Conservation (phyloP, 345 rosid genomes). For the Noccaea bulbosa region DNA sequence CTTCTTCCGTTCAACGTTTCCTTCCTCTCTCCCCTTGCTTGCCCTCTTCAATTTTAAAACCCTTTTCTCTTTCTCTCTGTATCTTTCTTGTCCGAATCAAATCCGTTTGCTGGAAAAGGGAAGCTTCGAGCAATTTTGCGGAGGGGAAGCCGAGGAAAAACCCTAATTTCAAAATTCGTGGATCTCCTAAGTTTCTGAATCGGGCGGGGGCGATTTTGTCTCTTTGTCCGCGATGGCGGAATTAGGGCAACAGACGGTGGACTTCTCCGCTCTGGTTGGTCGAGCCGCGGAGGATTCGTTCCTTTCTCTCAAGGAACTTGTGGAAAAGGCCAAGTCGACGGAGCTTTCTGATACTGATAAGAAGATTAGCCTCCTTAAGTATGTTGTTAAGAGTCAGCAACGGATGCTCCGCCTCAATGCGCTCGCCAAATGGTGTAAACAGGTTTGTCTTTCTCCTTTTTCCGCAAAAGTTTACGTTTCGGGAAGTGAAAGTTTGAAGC, state of each 20-base stretch:
- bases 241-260: constrained; percentile 88
- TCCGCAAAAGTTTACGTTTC: background rate
- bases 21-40: constrained; percentile 10
- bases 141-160: constrained; percentile 30
- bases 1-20: constrained; percentile 18
- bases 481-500: constrained; percentile 25
- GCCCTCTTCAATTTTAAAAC: constrained; percentile 25
- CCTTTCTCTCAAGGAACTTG: constrained; percentile 73
- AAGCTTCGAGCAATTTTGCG: background rate
- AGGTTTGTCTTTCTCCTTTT: constrained; percentile 53
- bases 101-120: constrained; percentile 21
- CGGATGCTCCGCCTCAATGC: constrained; percentile 95
- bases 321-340: constrained; percentile 69
- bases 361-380: constrained; percentile 85
- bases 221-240: constrained; percentile 58
- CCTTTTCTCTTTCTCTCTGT: constrained; percentile 19
- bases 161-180: constrained; percentile 38
- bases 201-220: constrained; percentile 20
- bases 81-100: constrained; percentile 37
- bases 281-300: constrained; percentile 91
- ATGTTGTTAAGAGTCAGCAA: constrained; percentile 79
- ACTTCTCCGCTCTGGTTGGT: constrained; percentile 72
- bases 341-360: constrained; percentile 82
- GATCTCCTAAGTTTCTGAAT: constrained; percentile 28
- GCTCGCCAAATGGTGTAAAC: constrained; percentile 97